A percentile compares a stretch with the other conserved stretches of the same genome.
phyloP scores from a whole-genome alignment of 2,329 filamentous ascomycete genomes.

The Aureobasidium sp. region DNA sequence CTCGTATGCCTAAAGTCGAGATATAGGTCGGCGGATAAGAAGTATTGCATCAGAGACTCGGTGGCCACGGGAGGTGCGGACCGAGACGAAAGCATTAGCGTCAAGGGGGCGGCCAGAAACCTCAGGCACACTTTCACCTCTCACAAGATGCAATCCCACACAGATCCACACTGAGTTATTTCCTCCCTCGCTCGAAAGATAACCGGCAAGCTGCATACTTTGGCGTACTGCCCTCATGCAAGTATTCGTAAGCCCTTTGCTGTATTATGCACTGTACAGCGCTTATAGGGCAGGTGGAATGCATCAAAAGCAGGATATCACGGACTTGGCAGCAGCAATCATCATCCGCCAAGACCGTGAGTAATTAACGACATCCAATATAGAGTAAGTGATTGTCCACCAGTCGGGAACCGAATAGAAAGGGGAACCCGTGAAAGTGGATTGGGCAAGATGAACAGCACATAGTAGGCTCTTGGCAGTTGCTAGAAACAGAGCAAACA shows the following conservation, averaged over 20 bases:
- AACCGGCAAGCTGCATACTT: background rate
- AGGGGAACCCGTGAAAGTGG: background rate
- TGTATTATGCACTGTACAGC: background rate
- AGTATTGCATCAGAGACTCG: background rate
- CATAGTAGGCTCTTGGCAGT: background rate
- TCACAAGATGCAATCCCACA: background rate
- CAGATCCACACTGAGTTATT: background rate
- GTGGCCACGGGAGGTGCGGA: background rate
- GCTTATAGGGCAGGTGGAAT: constrained; percentile 1
- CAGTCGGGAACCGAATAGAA: background rate
- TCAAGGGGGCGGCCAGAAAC: background rate
- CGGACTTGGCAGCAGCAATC: background rate
- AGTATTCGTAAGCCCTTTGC: background rate
- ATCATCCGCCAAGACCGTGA: background rate
- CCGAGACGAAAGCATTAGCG: background rate
- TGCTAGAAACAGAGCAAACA: background rate
- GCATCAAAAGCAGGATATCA: background rate
- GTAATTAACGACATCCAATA: background rate
- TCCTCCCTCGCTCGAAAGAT: background rate
- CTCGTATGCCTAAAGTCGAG: too few species aligned
- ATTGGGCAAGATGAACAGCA: background rate
- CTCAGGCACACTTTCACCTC: background rate
- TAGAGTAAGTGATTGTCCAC: background rate
- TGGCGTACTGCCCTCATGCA: background rate
- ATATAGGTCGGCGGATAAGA: background rate